Evolutionary conservation across 805 yeast species (phyloP).

Genomic region (Myxozyma melibiosi): DNA sequence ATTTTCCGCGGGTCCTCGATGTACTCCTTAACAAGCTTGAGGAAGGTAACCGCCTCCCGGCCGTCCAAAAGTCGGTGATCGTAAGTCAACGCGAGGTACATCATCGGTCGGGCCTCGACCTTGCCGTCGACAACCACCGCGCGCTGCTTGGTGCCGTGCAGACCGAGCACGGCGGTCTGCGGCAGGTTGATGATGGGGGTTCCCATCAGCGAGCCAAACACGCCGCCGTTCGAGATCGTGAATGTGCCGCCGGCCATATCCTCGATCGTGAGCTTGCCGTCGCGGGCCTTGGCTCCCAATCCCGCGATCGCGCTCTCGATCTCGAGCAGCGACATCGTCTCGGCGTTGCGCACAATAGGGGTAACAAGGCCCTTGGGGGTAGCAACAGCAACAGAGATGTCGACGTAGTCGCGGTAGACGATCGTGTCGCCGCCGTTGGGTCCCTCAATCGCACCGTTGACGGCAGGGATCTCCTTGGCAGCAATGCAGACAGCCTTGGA

Average conservation of each 20-base stretch:
- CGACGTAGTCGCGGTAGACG: slow-evolving; percentile 95
- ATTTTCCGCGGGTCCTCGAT: slow-evolving; percentile 99
- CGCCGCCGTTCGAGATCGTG: slow-evolving; percentile 99
- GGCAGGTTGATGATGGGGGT: slow-evolving; percentile 98
- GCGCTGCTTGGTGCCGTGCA: slow-evolving; percentile 97
- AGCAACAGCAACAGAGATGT: slow-evolving; percentile 95
- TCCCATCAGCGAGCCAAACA: slow-evolving; percentile 95
- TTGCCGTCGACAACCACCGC: slow-evolving; percentile 96
- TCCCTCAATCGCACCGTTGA: slow-evolving; percentile 88
- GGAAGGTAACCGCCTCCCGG: slow-evolving; percentile 97
- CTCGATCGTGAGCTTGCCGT: slow-evolving; percentile 92
- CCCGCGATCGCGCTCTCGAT: slow-evolving; percentile 82
- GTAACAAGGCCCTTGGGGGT: slow-evolving; percentile 99
- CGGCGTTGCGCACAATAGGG: slow-evolving; percentile 96
- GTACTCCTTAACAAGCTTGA: slow-evolving; percentile 92
- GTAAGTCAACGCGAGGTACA: slow-evolving; percentile 97
- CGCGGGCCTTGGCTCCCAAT: slow-evolving; percentile 92
- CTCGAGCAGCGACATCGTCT: slow-evolving; percentile 81
- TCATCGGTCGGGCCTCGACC: slow-evolving; percentile 97
- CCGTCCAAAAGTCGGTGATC: slow-evolving; percentile 98
- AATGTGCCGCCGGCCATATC: slow-evolving; percentile 99
- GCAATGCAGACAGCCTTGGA: slow-evolving; percentile 92
- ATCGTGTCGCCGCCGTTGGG: slow-evolving; percentile 75
- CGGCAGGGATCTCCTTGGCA: slow-evolving; percentile 91
- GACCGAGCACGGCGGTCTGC: slow-evolving; percentile 96